These are phyloP conservation scores for Ophiostoma sp. DNA, from an alignment of 2,329 filamentous ascomycete species.

Conservation along the genomic window DNA sequence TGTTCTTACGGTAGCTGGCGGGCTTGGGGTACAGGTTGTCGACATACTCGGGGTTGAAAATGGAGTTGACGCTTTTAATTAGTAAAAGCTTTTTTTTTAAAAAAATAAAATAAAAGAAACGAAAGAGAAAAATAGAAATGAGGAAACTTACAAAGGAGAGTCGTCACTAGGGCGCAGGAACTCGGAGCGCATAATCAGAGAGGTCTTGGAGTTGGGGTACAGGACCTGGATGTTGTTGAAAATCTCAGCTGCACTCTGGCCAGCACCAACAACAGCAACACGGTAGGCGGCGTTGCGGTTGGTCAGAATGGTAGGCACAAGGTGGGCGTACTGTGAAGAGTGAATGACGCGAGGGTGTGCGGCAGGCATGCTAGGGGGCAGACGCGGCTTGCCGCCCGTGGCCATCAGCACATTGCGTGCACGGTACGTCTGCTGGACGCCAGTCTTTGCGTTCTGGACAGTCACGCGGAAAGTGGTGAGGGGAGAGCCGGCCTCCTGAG, in stretches of 20 bases:
- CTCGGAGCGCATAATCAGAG: conserved; percentile 73
- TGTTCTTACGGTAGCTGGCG: conserved; percentile 53
- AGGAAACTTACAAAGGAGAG: conserved; percentile 76
- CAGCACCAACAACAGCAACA: conserved; percentile 80
- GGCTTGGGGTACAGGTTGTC: conserved; percentile 69
- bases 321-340: conserved; percentile 76
- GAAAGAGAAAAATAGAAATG: background rate
- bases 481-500: conserved; percentile 29
- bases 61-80: conserved; percentile 71
- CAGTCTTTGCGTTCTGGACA: conserved; percentile 57
- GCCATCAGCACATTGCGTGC: conserved; percentile 62
- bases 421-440: conserved; percentile 47
- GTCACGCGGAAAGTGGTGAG: conserved; percentile 63
- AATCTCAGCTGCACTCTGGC: conserved; percentile 92
- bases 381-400: conserved; percentile 58
- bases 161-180: conserved; percentile 89
- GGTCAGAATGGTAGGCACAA: conserved; percentile 54
- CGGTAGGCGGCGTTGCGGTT: conserved; percentile 56
- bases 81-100: too few species aligned
- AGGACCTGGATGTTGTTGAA: conserved; percentile 79
- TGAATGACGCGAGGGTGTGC: conserved; percentile 73
- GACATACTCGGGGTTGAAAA: conserved; percentile 86
- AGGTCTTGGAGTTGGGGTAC: conserved; percentile 76
- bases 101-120: conserved; percentile 11
- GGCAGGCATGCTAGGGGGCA: conserved; percentile 64